phyloP scores from a whole-genome alignment of 306 rosid species.

The Glycyrrhiza uralensis region DNA sequence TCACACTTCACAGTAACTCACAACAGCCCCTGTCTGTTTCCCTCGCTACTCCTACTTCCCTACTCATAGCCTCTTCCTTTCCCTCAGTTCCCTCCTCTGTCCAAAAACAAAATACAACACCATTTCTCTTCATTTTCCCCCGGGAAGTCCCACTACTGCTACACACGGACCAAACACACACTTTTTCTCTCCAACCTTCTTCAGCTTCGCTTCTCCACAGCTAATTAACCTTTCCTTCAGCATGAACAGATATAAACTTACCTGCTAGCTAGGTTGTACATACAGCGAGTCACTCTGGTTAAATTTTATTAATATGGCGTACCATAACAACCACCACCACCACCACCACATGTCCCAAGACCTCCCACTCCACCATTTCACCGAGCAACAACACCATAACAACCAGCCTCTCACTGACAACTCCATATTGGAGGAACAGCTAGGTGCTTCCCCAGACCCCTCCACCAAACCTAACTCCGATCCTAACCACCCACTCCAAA shows the following conservation, averaged over 20 bases:
- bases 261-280: background rate
- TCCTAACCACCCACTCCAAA: conserved; percentile 47
- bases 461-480: conserved; percentile 41
- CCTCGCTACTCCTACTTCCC: conserved; percentile 1
- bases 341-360: conserved; percentile 67
- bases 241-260: no score
- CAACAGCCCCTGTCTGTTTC: background rate
- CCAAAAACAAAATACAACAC: conserved; percentile 18
- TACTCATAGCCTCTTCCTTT: background rate
- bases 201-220: no score
- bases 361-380: conserved; percentile 73
- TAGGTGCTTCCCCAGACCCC: conserved; percentile 38
- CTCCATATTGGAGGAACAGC: conserved; percentile 37
- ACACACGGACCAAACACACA: background rate
- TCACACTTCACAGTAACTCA: conserved; percentile 16
- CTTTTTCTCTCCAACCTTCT: no score
- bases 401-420: conserved; percentile 33
- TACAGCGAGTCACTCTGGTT: background rate
- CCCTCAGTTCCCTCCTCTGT: background rate
- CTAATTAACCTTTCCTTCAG: background rate
- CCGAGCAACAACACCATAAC: conserved; percentile 52
- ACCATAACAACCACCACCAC: conserved; percentile 72
- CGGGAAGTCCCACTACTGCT: conserved; percentile 14
- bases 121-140: background rate
- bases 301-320: conserved; percentile 52